Percentiles rank a stretch among this genome's conserved stretches.
These are phyloP conservation scores for Arthrobotrys sinensis DNA, from an alignment of 2,329 filamentous ascomycete genomes.

Conservation along the genomic window DNA sequence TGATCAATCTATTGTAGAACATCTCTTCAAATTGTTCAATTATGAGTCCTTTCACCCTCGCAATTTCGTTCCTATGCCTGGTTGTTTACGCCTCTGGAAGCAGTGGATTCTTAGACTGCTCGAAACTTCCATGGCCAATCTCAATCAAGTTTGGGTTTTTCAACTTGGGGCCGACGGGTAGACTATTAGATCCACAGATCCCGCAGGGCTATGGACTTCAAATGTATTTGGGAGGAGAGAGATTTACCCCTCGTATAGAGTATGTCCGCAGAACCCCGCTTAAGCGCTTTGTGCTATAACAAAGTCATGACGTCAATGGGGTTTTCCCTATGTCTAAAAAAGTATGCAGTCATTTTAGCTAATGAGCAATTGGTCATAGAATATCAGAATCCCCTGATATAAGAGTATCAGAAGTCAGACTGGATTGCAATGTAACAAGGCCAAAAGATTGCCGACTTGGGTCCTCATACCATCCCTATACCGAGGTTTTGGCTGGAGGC, in stretches of 20 bases:
- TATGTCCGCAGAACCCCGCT: neutral
- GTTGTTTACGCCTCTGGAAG: neutral
- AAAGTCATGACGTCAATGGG: neutral
- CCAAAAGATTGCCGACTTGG: neutral
- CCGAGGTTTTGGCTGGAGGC: neutral
- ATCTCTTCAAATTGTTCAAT: neutral
- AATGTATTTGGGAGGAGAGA: neutral
- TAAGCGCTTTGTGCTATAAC: neutral
- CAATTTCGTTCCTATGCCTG: neutral
- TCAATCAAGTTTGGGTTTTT: neutral
- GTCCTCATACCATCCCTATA: neutral
- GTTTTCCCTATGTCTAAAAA: no score
- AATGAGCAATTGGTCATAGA: neutral
- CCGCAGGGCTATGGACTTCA: neutral
- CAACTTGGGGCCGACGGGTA: neutral
- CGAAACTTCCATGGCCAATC: conserved; percentile 1
- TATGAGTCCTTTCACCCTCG: neutral
- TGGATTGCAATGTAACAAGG: neutral
- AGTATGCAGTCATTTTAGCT: no score
- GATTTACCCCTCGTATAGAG: neutral
- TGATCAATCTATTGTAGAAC: no score
- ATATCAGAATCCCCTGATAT: neutral
- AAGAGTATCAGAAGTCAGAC: neutral
- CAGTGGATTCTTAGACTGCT: neutral
- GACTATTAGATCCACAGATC: neutral